Evolutionary conservation across 768 basidiomycete species (phyloP), one percentile per base, ranked within the genome.

Genomic region (Xanthoconium purpureum): DNA sequence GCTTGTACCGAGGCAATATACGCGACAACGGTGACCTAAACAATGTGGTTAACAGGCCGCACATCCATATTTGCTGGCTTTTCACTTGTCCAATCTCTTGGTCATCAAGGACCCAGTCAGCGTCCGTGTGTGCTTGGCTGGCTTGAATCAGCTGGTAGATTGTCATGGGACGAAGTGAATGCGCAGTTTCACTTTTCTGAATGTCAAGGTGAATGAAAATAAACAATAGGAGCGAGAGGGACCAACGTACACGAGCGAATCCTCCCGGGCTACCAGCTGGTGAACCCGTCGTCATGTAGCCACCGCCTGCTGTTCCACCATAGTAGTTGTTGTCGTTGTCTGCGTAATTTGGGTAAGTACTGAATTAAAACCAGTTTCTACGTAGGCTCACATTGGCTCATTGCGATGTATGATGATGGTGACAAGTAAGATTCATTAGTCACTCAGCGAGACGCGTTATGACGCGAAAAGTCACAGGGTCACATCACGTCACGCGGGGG

Each of bases 41-140:
- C 13, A 29, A 29, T 42, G 37, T 24, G 9, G 29, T 49, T 4
- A 60, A 30, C 33, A 47, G 12, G 17, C 10, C 66, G 60, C 12
- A 36, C 38, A 24, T 32, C 43, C n/a, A 29, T 7, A 17, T 11
- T 20, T 3, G 10, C 18, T 11, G 3, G 8, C 2, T 33, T 61
- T 75, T 58, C 60, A 91, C 95, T 71, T 92, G 91, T 47, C 89
- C 89, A 55, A 94, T 77, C 59, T 94, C 89, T 5, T 79, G 73
- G 30, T 85, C 88, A 55, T 94, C 94, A 35, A 98, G 77, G 56
- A 78, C 78, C 85, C 93, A 97, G 55, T 95, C 92, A 3, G 91
- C 88, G 62, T 98, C 95, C 1, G 88, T 78, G 67, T 96, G 91
- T 6, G 86, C 79, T 75, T 95, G 94, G n/a, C 75, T 78, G 2